A percentile compares a stretch with the other conserved stretches of the same genome.
Evolutionary conservation across 192 early-diverging fungal genomes (phyloP).

Genomic region (Coemansia biformis): DNA sequence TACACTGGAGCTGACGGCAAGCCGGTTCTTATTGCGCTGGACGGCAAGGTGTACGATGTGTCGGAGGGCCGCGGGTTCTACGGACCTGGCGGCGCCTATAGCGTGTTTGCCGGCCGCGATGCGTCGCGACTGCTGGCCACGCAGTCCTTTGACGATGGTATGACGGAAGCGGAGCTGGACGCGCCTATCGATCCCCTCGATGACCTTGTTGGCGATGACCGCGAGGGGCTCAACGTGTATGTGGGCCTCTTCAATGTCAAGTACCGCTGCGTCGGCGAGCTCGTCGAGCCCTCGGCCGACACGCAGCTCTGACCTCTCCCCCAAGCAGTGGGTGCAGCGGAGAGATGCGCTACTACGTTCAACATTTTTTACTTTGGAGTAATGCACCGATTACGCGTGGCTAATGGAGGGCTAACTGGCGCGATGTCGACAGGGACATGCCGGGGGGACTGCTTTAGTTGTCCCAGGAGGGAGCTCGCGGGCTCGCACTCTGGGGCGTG

Average conservation of each 20-base stretch:
- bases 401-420: no score
- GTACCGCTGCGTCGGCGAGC: slow-evolving; percentile 68
- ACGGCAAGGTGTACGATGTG: slow-evolving; percentile 88
- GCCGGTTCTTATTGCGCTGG: slow-evolving; percentile 74
- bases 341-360: no score
- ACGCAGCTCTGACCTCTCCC: no score
- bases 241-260: slow-evolving; percentile 70
- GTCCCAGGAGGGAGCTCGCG: no score
- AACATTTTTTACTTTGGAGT: no score
- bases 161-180: slow-evolving; percentile 61
- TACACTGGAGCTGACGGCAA: slow-evolving; percentile 17
- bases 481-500: not conserved
- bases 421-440: no score
- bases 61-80: slow-evolving; percentile 82
- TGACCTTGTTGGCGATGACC: slow-evolving; percentile 70
- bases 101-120: slow-evolving; percentile 92
- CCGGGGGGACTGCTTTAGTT: not conserved
- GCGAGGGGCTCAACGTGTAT: slow-evolving; percentile 70
- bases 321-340: no score
- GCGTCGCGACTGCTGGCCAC: slow-evolving; percentile 88
- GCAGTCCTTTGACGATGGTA: slow-evolving; percentile 78
- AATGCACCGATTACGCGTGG: no score
- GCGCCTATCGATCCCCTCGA: slow-evolving; percentile 73
- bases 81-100: slow-evolving; percentile 82
- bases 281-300: slow-evolving; percentile 55